Conservation (phyloP, 768 basidiomycete species). For the Trametes meyenii region DNA sequence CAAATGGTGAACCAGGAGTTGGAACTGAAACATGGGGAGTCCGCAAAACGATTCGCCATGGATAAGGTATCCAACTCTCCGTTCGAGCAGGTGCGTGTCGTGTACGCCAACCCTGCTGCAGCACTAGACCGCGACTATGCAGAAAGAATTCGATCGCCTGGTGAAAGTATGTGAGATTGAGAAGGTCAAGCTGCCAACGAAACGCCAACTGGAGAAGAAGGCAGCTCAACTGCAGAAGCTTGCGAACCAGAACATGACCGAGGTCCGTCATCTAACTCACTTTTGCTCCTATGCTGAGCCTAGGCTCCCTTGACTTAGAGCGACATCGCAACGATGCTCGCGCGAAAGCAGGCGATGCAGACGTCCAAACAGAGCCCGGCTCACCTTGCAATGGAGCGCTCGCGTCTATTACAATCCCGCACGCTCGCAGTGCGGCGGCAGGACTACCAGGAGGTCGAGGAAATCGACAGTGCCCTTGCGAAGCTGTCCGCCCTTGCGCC, state of each 20-base stretch:
- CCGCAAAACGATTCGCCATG: slow-evolving; percentile 66
- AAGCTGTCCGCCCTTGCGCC: slow-evolving; percentile 42
- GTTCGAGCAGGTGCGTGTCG: slow-evolving; percentile 59
- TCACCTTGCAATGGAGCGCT: slow-evolving; percentile 55
- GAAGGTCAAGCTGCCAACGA: slow-evolving; percentile 67
- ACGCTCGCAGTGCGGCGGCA: slow-evolving; percentile 76
- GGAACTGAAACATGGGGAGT: slow-evolving; percentile 77
- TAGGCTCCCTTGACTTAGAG: slow-evolving; percentile 47
- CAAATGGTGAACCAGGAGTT: slow-evolving; percentile 65
- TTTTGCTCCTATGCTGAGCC: no score
- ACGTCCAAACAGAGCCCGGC: slow-evolving; percentile 38
- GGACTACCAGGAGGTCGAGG: slow-evolving; percentile 62
- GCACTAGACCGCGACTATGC: slow-evolving; percentile 11
- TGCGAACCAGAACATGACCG: slow-evolving; percentile 67
- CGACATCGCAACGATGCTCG: slow-evolving; percentile 81
- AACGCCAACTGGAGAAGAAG: slow-evolving; percentile 68
- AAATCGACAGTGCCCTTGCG: slow-evolving; percentile 50
- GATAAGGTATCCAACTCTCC: slow-evolving; percentile 82
- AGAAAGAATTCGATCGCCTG: slow-evolving; percentile 79
- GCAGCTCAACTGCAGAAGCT: slow-evolving; percentile 60
- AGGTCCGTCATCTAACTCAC: slow-evolving; percentile 49
- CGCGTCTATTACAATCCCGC: slow-evolving; percentile 69
- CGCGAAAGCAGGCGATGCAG: slow-evolving; percentile 54
- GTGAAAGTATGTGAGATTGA: slow-evolving; percentile 47
- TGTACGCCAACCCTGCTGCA: not conserved